phyloP scores from a whole-genome alignment of 139 green algal genomes.

The Coelastrella sp. region DNA sequence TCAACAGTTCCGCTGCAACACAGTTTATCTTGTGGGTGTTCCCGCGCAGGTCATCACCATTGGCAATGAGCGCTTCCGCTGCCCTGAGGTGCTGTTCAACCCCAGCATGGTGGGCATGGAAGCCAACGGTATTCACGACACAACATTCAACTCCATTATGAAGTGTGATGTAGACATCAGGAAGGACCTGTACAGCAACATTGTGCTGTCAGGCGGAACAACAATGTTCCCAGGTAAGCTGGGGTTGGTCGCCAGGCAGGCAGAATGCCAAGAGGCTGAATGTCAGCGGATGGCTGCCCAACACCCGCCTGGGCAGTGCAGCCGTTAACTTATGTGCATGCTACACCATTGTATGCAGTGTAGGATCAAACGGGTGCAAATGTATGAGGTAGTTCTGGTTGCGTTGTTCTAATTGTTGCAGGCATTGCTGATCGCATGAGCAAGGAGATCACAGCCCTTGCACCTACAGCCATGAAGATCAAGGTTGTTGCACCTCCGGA shows the following conservation, averaged over 20 bases:
- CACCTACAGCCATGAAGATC: conserved; percentile 95
- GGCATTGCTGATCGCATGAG: conserved; percentile 97
- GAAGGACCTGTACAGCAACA: conserved; percentile 97
- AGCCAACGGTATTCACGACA: conserved; percentile 93
- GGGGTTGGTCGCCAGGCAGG: background rate
- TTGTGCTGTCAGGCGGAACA: conserved; percentile 93
- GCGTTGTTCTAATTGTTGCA: background rate
- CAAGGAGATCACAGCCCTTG: conserved; percentile 96
- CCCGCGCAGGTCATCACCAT: conserved; percentile 93
- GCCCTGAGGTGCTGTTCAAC: conserved; percentile 98
- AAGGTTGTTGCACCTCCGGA: conserved; percentile 77
- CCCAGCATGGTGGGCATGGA: conserved; percentile 93
- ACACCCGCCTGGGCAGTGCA: background rate
- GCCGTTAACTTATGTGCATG: too few relatives aligned
- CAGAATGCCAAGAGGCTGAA: conserved; percentile 39
- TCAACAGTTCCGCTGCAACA: too few relatives aligned
- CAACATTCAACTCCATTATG: conserved; percentile 99
- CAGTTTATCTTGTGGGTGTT: too few relatives aligned
- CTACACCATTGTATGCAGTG: too few relatives aligned
- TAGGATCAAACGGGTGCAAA: too few relatives aligned
- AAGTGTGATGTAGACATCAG: conserved; percentile 99
- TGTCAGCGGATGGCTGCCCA: conserved; percentile 20
- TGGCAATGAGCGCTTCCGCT: conserved; percentile 96
- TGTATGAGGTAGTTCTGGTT: too few relatives aligned
- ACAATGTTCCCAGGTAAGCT: conserved; percentile 93